Base-by-base conservation (phyloP, 768 basidiomycete genomes). In the Leccinum boreale region DNA sequence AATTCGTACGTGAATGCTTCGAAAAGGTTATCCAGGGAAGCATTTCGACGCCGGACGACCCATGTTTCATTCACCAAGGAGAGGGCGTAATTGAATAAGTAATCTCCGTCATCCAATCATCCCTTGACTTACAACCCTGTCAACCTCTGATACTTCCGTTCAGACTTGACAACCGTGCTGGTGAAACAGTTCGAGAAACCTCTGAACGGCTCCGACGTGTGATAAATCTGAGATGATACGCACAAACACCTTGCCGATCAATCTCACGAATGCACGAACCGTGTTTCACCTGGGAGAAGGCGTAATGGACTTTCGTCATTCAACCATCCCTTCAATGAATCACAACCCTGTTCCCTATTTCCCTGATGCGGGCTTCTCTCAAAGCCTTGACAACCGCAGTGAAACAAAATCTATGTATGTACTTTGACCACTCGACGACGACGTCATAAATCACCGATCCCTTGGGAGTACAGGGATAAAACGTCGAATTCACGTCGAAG, bases 361-460 rank as follows among this genome's bases (percentile, higher is more conserved):
- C 14, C 45, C 23, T 7, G 14, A 5, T 28, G 31, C n/a, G 1
- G 8, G 46, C 47, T 8, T 50, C 42, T 47, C 35, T 48, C 52
- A 58, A 17, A 60, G 3, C 54, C 42, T 55, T 46, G 58, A n/a
- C 52, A 42, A 39, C 52, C 59, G 49, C 53, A 49, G 21, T 28
- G 9, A 50, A 61, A 50, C 3, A 54, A 44, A 17, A 14, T 19
- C 42, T 21, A 44, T 21, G 42, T 3, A 44, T 33, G 8, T 28
- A n/a, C 45, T 60, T 33, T 12, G 42, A 5, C 23, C 10, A 17
- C 45, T 61, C 17, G 46, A 49, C 31, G 5, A 46, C 50, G 19
- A 36, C 31, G 7, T 39, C 23, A 23, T 46, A 39, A 9, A 39
- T n/a, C 39, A 42, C 39, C 39, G 17, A 42, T 44, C 42, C 11